phyloP scores from a whole-genome alignment of 176 grass and related monocot genomes.

The Phoenix dactylifera region DNA sequence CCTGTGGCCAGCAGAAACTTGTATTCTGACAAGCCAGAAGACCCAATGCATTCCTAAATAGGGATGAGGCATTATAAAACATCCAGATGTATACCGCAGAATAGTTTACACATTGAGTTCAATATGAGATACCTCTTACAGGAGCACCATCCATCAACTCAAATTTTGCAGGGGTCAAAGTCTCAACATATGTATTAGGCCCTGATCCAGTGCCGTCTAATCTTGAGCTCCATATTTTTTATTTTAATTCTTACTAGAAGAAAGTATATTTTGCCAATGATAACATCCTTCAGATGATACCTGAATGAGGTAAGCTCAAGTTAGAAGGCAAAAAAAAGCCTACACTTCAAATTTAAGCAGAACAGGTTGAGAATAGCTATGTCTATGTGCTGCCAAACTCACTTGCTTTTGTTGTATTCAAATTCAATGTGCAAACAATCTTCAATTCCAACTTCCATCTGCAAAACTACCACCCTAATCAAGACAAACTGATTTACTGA shows the following conservation, averaged over 20 bases:
- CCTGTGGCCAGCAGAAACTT: too few relatives aligned
- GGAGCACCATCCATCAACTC: slow-evolving; percentile 99
- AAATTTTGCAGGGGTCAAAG: slow-evolving; percentile 95
- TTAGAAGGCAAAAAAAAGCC: slow-evolving; percentile 11
- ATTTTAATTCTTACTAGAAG: slow-evolving; percentile 99
- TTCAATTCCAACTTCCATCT: slow-evolving; percentile 99
- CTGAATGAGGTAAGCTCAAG: slow-evolving; percentile 29
- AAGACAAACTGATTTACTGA: background rate
- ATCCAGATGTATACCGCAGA: too few relatives aligned
- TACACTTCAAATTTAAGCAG: too few relatives aligned
- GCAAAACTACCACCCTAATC: slow-evolving; percentile 11
- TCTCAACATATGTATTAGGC: slow-evolving; percentile 95
- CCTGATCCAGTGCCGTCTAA: slow-evolving; percentile 90
- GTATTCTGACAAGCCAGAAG: too few relatives aligned
- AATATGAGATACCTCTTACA: slow-evolving; percentile 63
- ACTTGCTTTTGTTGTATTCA: slow-evolving; percentile 99
- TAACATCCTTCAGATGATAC: slow-evolving; percentile 96
- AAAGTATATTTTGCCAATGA: slow-evolving; percentile 94
- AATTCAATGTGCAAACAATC: slow-evolving; percentile 98
- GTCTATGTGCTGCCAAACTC: slow-evolving; percentile 10
- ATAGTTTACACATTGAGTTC: too few relatives aligned
- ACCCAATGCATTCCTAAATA: too few relatives aligned
- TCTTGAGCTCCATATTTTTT: slow-evolving; percentile 97
- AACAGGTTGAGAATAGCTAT: too few relatives aligned
- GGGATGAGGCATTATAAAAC: too few relatives aligned